phyloP scores from a whole-genome alignment of 148 eudicot genomes.

The Camellia lanceoleosa region DNA sequence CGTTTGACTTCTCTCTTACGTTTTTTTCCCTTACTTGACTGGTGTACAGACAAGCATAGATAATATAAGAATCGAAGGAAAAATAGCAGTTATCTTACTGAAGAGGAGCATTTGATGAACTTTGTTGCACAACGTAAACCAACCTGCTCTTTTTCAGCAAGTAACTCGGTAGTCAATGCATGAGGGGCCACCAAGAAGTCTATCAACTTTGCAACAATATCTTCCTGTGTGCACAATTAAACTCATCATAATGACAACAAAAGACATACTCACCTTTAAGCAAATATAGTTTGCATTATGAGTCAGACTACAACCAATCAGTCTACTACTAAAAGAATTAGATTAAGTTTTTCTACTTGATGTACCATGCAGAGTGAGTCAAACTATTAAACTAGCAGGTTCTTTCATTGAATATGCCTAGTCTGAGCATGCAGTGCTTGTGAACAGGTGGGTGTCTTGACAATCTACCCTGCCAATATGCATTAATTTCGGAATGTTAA shows the following conservation, averaged over 20 bases:
- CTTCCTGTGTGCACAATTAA: conserved; percentile 55
- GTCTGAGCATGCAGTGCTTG: not conserved
- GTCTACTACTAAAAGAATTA: not conserved
- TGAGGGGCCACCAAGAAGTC: conserved; percentile 89
- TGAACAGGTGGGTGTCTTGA: not conserved
- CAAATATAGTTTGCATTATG: too few species aligned
- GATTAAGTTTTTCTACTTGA: not conserved
- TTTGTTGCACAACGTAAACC: not conserved
- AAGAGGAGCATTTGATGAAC: not conserved
- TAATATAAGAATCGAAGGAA: not conserved
- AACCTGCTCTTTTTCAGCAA: conserved; percentile 91
- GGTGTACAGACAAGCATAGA: conserved; percentile 14
- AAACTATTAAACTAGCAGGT: not conserved
- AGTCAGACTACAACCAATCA: not conserved
- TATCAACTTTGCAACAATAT: conserved; percentile 64
- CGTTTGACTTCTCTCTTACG: conserved; percentile 58
- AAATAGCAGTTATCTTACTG: not conserved
- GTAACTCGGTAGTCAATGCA: conserved; percentile 68
- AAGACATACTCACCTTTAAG: not conserved
- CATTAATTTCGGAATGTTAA: not conserved
- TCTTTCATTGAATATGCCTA: not conserved
- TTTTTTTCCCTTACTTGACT: conserved; percentile 69
- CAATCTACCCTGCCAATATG: not conserved
- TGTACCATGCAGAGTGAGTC: not conserved
- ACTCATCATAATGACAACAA: not conserved